Evolutionary conservation across 495 filamentous ascomycete species (phyloP), one percentile per base, ranked within the genome.

Genomic region (Aspergillus kassunensis): DNA sequence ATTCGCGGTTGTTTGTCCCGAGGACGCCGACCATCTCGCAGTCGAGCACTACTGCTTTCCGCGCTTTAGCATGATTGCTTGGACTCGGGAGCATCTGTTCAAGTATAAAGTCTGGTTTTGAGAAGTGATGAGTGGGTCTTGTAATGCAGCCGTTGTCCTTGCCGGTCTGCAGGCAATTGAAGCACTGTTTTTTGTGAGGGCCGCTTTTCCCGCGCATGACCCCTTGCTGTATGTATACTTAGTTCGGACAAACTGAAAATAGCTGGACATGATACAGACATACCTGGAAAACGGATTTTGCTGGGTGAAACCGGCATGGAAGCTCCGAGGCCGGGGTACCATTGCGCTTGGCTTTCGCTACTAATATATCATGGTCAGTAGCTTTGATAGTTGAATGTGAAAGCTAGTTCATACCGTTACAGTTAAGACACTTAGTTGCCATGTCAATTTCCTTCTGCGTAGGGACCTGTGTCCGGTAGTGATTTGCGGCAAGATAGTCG

Each of bases 11-110:
- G 3, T 54, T 49, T 20, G 44, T 19, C 4, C 44, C 44, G 2
- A 33, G 18, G 0, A 46, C 44, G 30, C 40, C 54, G 7, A 64
- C 61, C 64, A 64, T 67, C 21, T 67, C 64, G 45, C 64, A 67
- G 35, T 62, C 61, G 16, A 67, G 49, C 2, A 49, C 58, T 16
- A 67, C 49, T 13, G 56, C 58, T 18, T 36, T 9, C 4, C 30
- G 40, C 0, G 42, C 41, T 8, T 27, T 13, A 2, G 46, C 24
- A 21, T 39, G 45, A 16, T 12, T 0, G 9, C 12, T 0, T 20
- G 40, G 53, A 7, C 15, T 45, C 11, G 0, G 29, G 8, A 3
- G 10, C 27, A 47, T 42, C 1, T n/a, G 3, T 1, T 24, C 16
- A 15, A 31, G 24, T 25, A 23, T 48, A 1, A 18, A 12, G 15